A percentile compares a stretch with the other conserved stretches of the same genome.
These are phyloP conservation scores for Phytopythium mirpurense DNA, from an alignment of 352 stramenopile genomes.

Conservation along the genomic window DNA sequence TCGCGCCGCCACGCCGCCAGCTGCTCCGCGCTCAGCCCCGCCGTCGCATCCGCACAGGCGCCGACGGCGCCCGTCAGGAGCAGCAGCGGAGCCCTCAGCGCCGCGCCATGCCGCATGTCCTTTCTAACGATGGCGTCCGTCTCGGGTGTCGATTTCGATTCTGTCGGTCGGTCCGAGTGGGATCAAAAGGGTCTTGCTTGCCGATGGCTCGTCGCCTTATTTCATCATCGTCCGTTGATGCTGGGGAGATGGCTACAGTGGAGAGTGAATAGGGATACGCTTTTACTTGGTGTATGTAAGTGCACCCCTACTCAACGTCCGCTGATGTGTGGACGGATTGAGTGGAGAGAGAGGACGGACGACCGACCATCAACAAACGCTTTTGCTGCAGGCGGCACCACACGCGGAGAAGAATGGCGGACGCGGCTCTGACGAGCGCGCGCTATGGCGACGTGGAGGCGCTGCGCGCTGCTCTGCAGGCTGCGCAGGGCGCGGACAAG, in stretches of 20 bases:
- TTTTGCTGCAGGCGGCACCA: background rate
- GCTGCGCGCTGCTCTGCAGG: conserved; percentile 40
- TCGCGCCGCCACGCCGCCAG: conserved; percentile 5
- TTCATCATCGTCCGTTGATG: too few species aligned
- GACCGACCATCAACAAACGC: background rate
- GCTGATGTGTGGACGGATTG: background rate
- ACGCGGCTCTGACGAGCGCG: conserved; percentile 60
- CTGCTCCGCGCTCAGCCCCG: background rate
- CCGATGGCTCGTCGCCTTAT: conserved; percentile 6
- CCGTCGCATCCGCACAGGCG: background rate
- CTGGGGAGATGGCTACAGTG: too few species aligned
- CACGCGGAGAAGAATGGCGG: conserved; percentile 17
- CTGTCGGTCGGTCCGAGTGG: background rate
- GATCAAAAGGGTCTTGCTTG: background rate
- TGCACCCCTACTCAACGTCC: background rate
- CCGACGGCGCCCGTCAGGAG: background rate
- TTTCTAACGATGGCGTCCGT: background rate
- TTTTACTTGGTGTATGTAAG: background rate
- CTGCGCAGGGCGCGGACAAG: conserved; percentile 9
- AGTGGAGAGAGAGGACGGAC: background rate
- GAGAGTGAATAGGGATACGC: too few species aligned
- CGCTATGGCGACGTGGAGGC: conserved; percentile 67
- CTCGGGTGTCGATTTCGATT: background rate
- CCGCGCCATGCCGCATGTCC: background rate
- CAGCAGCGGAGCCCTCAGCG: background rate